Evolutionary conservation across 108 stramenopile genomes (phyloP).

Genomic region (Cylindrotheca closterium): DNA sequence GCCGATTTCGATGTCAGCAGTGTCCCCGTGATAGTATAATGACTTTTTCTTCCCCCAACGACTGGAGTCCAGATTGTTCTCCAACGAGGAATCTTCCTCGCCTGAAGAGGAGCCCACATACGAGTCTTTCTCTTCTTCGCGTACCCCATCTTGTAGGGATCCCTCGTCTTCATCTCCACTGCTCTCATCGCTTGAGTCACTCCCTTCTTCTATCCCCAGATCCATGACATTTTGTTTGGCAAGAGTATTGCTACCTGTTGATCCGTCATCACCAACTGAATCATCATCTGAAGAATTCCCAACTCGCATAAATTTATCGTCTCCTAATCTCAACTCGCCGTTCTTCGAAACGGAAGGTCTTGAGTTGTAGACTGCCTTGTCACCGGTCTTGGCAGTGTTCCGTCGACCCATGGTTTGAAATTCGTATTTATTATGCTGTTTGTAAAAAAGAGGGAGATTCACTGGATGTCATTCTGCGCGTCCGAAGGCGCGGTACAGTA

Average conservation of each 20-base stretch:
- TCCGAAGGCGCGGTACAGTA: too few species aligned
- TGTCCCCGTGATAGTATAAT: slow-evolving; percentile 90
- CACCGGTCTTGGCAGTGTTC: slow-evolving; percentile 82
- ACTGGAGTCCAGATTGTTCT: slow-evolving; percentile 16
- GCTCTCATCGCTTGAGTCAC: slow-evolving; percentile 15
- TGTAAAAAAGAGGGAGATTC: too few species aligned
- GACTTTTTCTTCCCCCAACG: slow-evolving; percentile 90
- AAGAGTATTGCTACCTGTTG: slow-evolving; percentile 53
- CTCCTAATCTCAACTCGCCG: slow-evolving; percentile 46
- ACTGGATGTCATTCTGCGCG: too few species aligned
- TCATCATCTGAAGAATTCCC: slow-evolving; percentile 21
- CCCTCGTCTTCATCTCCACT: slow-evolving; percentile 42
- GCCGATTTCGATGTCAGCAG: slow-evolving; percentile 94
- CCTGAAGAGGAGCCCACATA: slow-evolving; percentile 17
- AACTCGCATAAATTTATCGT: slow-evolving; percentile 46
- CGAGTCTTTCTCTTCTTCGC: slow-evolving; percentile 29
- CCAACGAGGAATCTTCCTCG: slow-evolving; percentile 35
- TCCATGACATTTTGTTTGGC: slow-evolving; percentile 64
- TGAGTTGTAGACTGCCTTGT: slow-evolving; percentile 50
- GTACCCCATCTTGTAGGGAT: slow-evolving; percentile 1
- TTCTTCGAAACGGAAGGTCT: slow-evolving; percentile 36
- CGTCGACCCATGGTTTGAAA: too few species aligned
- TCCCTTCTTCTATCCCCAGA: slow-evolving; percentile 52
- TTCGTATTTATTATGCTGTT: too few species aligned
- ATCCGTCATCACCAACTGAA: slow-evolving; percentile 10